phyloP scores from a whole-genome alignment of 1,284 basidiomycete species.

The Malassezia japonica region DNA sequence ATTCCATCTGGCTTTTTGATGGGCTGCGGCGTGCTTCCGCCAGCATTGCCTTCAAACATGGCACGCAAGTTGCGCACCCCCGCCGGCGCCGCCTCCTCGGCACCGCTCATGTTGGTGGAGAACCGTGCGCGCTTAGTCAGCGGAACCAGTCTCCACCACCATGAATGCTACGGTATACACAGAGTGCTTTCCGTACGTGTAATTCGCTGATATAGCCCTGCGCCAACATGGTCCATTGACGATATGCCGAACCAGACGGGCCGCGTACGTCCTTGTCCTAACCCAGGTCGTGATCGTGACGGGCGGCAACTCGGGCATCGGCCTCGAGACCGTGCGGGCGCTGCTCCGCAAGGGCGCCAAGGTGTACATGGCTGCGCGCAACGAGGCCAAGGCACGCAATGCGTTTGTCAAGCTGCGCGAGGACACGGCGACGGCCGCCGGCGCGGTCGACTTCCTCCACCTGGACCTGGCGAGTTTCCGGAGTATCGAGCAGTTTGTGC shows the following conservation, averaged over 20 bases:
- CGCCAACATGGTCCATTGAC: constrained; percentile 1
- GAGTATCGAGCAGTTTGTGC: constrained; percentile 20
- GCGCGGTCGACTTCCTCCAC: constrained; percentile 16
- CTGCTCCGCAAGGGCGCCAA: constrained; percentile 24
- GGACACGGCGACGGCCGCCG: neutral
- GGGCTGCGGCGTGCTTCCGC: too few species aligned
- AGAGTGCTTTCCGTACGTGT: constrained; percentile 13
- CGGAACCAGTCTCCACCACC: too few species aligned
- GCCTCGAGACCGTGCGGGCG: constrained; percentile 27
- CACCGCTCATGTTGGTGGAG: neutral
- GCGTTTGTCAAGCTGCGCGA: constrained; percentile 8
- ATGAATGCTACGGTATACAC: neutral
- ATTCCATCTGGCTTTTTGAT: too few species aligned
- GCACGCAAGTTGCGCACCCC: constrained; percentile 6
- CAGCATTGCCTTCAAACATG: neutral
- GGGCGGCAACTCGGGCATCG: constrained; percentile 39
- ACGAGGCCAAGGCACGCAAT: constrained; percentile 8
- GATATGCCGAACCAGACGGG: constrained; percentile 9
- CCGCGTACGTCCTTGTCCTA: neutral
- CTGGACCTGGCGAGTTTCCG: constrained; percentile 25
- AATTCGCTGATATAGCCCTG: neutral
- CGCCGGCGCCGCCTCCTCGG: neutral
- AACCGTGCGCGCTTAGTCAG: too few species aligned
- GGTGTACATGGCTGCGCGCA: constrained; percentile 24
- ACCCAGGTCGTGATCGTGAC: constrained; percentile 29